A percentile compares a stretch with the other conserved stretches of the same genome.
These are phyloP conservation scores for Mucor plumbeus DNA, from an alignment of 371 early-diverging fungal species.

Conservation along the genomic window DNA sequence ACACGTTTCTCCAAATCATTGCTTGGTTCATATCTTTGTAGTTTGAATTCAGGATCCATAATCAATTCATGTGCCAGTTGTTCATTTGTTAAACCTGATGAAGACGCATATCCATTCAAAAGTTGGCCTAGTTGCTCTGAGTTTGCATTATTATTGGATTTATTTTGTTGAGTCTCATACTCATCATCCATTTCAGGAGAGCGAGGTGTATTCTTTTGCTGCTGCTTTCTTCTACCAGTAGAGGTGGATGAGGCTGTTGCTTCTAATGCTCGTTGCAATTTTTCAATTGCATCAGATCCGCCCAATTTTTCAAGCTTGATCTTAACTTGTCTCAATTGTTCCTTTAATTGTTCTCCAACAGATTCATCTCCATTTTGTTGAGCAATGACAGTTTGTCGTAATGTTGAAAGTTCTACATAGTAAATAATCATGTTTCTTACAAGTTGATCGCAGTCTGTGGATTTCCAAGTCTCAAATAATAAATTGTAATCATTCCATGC, in stretches of 20 bases:
- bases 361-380: slow-evolving; percentile 51
- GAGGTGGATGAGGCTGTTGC: slow-evolving; percentile 16
- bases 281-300: slow-evolving; percentile 32
- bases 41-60: slow-evolving; percentile 74
- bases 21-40: slow-evolving; percentile 35
- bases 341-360: slow-evolving; percentile 58
- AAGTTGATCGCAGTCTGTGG: slow-evolving; percentile 64
- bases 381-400: slow-evolving; percentile 66
- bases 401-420: slow-evolving; percentile 69
- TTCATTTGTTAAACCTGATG: slow-evolving; percentile 56
- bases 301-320: slow-evolving; percentile 35
- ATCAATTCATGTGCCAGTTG: slow-evolving; percentile 81
- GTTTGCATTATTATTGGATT: neutral
- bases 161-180: neutral
- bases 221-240: slow-evolving; percentile 21
- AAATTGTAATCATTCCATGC: slow-evolving; percentile 64
- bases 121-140: slow-evolving; percentile 36
- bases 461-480: slow-evolving; percentile 76
- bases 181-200: slow-evolving; percentile 15
- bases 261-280: slow-evolving; percentile 32
- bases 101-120: slow-evolving; percentile 27
- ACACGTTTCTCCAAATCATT: slow-evolving; percentile 61
- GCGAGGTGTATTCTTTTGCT: slow-evolving; percentile 24
- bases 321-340: slow-evolving; percentile 54
- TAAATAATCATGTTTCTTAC: slow-evolving; percentile 67